phyloP scores from a whole-genome alignment of 2,329 filamentous ascomycete species.

The Alternaria ventricosa region DNA sequence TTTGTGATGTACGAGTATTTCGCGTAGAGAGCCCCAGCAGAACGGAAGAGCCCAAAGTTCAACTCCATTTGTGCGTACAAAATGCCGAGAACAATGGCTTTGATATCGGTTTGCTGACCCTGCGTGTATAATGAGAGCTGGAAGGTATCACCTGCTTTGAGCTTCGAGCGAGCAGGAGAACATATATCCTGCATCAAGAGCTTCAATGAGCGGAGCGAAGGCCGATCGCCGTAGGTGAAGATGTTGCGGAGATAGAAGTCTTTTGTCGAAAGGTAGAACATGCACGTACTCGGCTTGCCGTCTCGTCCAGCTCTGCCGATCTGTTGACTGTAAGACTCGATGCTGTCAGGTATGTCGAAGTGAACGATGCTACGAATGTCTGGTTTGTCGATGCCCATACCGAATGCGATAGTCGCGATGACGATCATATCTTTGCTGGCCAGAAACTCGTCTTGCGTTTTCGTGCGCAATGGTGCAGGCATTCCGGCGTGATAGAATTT shows the following conservation, averaged over 20 bases:
- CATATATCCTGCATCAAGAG: constrained; percentile 62
- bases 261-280: constrained; percentile 64
- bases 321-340: constrained; percentile 98
- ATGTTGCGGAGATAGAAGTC: constrained; percentile 66
- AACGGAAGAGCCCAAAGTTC: constrained; percentile 61
- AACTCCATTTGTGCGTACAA: constrained; percentile 68
- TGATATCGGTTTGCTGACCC: constrained; percentile 61
- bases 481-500: constrained; percentile 86
- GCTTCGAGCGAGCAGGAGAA: constrained; percentile 32
- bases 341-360: constrained; percentile 85
- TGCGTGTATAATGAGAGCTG: constrained; percentile 57
- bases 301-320: constrained; percentile 92
- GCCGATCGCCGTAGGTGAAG: constrained; percentile 66
- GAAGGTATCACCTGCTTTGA: constrained; percentile 53
- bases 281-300: constrained; percentile 69
- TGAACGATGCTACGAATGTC: constrained; percentile 96
- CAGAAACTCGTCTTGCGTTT: constrained; percentile 83
- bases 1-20: constrained; percentile 58
- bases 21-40: constrained; percentile 63
- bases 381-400: constrained; percentile 97
- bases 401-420: constrained; percentile 96
- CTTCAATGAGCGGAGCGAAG: constrained; percentile 58
- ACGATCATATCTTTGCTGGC: constrained; percentile 79
- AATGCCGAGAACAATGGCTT: constrained; percentile 57
- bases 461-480: constrained; percentile 66